phyloP scores from a whole-genome alignment of 257 asterid genomes.

The Echites panduratus region DNA sequence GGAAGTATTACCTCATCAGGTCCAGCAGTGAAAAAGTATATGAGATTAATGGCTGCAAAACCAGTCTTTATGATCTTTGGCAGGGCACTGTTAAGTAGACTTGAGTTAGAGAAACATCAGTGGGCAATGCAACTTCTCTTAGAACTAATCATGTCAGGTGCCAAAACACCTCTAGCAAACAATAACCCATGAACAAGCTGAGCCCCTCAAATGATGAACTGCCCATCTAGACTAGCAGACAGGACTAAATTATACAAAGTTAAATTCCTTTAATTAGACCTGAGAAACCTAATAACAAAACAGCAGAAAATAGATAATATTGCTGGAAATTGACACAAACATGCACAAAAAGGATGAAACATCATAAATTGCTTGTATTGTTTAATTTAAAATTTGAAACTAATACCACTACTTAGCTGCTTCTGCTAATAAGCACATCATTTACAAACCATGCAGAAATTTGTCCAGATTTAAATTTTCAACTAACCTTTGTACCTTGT shows the following conservation, averaged over 20 bases:
- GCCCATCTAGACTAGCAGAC: not conserved
- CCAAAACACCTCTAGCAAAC: not conserved
- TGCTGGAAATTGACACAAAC: not conserved
- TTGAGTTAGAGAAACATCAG: constrained; percentile 1
- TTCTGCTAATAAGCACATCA: not conserved
- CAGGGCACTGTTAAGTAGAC: constrained; percentile 60
- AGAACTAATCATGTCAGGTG: not conserved
- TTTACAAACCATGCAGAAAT: not conserved
- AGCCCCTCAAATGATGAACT: not conserved
- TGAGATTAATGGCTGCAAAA: constrained; percentile 92
- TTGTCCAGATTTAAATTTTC: not conserved
- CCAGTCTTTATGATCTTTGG: constrained; percentile 96
- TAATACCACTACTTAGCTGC: not conserved
- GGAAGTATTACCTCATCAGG: constrained; percentile 81
- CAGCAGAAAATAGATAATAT: not conserved
- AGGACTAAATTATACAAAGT: not conserved
- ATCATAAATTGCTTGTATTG: not conserved
- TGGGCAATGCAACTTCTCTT: not conserved
- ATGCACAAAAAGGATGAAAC: not conserved
- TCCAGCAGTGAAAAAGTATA: constrained; percentile 98
- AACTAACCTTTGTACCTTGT: constrained; percentile 85
- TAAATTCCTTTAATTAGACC: not conserved
- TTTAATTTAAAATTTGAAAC: not conserved
- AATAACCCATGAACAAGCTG: not conserved
- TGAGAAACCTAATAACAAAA: not conserved